Evolutionary conservation across 108 stramenopile genomes (phyloP).

Genomic region (Cyclotella choctawhatcheeana): DNA sequence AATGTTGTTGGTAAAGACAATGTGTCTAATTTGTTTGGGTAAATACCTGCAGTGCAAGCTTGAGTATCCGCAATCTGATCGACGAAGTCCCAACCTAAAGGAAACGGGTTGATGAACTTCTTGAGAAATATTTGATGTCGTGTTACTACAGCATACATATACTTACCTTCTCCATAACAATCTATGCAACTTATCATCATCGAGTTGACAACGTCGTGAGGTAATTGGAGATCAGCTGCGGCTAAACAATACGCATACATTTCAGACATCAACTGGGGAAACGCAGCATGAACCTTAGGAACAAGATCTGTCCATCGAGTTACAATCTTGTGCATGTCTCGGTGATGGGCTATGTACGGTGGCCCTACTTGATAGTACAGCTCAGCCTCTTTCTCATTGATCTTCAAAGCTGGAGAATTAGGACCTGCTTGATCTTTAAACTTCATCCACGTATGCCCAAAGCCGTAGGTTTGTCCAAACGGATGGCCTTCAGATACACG

Average conservation of each 20-base stretch:
- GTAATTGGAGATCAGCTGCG: constrained; percentile 78
- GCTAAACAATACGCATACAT: constrained; percentile 85
- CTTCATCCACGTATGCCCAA: constrained; percentile 75
- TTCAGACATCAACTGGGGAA: constrained; percentile 47
- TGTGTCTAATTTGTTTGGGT: constrained; percentile 23
- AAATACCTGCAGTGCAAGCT: constrained; percentile 27
- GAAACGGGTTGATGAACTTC: not conserved
- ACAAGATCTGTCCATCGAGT: constrained; percentile 80
- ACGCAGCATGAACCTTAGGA: constrained; percentile 59
- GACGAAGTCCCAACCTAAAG: constrained; percentile 68
- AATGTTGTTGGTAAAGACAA: constrained; percentile 61
- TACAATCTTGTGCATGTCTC: constrained; percentile 82
- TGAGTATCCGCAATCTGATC: constrained; percentile 36
- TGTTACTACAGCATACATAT: too few species aligned
- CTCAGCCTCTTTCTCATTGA: constrained; percentile 55
- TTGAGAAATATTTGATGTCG: too few species aligned
- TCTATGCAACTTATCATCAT: constrained; percentile 76
- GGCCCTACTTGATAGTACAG: constrained; percentile 86
- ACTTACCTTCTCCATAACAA: constrained; percentile 61
- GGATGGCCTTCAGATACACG: constrained; percentile 65
- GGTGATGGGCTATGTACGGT: constrained; percentile 87
- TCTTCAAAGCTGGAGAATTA: constrained; percentile 49
- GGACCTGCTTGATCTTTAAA: constrained; percentile 60
- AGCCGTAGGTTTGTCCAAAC: constrained; percentile 84
- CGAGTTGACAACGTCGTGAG: constrained; percentile 74